Percentiles rank a stretch among this genome's conserved stretches.
Evolutionary conservation across 2,329 filamentous ascomycete species (phyloP).

Genomic region (Gaeumannomyces sp.): DNA sequence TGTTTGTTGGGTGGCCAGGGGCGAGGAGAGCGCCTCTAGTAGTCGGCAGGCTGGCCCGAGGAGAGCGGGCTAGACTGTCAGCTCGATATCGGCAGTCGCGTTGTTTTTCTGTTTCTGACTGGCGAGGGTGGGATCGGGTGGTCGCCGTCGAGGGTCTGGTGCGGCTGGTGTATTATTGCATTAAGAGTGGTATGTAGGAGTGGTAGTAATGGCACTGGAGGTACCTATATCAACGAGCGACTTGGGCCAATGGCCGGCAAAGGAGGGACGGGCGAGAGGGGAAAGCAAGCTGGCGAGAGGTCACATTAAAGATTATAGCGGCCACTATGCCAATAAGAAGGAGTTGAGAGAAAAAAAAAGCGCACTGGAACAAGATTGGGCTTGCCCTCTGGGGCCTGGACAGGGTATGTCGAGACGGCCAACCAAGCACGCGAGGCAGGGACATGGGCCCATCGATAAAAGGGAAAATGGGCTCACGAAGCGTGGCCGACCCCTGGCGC

Average conservation of each 20-base stretch:
- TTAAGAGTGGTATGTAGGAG: background rate
- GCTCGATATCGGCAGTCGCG: background rate
- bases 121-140: background rate
- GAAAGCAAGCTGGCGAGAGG: background rate
- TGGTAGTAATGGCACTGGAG: background rate
- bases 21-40: background rate
- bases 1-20: background rate
- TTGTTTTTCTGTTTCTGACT: background rate
- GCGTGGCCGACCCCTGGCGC: background rate
- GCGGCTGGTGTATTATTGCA: background rate
- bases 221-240: constrained; percentile 1
- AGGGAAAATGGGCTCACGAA: background rate
- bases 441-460: background rate
- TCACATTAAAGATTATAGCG: background rate
- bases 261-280: background rate
- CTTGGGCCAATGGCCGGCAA: background rate
- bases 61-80: background rate
- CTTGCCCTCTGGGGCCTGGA: too few relatives aligned
- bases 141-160: background rate
- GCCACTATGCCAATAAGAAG: background rate
- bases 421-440: background rate
- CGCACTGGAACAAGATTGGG: too few relatives aligned
- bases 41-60: background rate
- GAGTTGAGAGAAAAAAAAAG: too few relatives aligned
- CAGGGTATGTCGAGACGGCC: background rate